Evolutionary conservation across 1,284 basidiomycete genomes (phyloP).

Genomic region (Fomes fomentarius): DNA sequence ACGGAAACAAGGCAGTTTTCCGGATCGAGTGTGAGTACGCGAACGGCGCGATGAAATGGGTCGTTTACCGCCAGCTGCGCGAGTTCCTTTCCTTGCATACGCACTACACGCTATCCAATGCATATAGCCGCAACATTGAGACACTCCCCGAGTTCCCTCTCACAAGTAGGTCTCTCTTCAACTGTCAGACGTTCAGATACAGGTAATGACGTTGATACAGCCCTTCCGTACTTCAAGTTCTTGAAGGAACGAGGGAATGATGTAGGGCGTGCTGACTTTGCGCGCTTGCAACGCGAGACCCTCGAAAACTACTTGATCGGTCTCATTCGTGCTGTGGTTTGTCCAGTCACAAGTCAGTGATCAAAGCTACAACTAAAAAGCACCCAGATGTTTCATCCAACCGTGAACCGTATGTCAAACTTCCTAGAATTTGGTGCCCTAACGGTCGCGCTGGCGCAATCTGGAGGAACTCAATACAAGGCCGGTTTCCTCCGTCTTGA

Average conservation of each 20-base stretch:
- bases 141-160: slow-evolving; percentile 92
- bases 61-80: slow-evolving; percentile 91
- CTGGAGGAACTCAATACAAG: slow-evolving; percentile 87
- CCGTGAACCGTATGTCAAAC: slow-evolving; percentile 89
- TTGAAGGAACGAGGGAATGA: slow-evolving; percentile 59
- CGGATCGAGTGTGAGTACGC: slow-evolving; percentile 97
- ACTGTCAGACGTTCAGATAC: background rate
- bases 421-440: slow-evolving; percentile 96
- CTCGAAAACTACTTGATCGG: slow-evolving; percentile 91
- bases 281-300: slow-evolving; percentile 77
- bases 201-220: slow-evolving; percentile 38
- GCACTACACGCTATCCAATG: slow-evolving; percentile 89
- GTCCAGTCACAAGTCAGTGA: slow-evolving; percentile 31
- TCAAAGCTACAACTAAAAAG: background rate
- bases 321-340: slow-evolving; percentile 87
- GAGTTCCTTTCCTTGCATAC: slow-evolving; percentile 93
- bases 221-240: slow-evolving; percentile 89
- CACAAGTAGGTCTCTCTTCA: slow-evolving; percentile 64
- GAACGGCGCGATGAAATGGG: slow-evolving; percentile 94
- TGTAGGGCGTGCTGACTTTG: slow-evolving; percentile 74
- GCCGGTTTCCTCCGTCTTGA: slow-evolving; percentile 82
- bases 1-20: slow-evolving; percentile 82
- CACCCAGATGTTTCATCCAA: slow-evolving; percentile 91
- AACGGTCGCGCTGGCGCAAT: slow-evolving; percentile 82
- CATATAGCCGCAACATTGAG: slow-evolving; percentile 71